phyloP scores from a whole-genome alignment of 441 rosid species.

The Pelargonium australe region DNA sequence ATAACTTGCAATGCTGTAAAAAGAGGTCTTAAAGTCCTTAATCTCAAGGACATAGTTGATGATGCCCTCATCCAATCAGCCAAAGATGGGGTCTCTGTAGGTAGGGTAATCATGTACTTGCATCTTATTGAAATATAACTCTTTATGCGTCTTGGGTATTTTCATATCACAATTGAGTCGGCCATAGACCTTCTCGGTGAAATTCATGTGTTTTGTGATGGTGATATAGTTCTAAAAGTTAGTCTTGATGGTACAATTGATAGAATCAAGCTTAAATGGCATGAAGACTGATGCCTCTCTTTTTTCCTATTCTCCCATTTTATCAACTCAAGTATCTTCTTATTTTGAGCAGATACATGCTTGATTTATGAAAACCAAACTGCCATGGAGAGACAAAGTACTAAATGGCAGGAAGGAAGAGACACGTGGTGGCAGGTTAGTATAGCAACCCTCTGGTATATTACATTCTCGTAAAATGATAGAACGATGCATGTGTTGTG shows the following conservation, averaged over 20 bases:
- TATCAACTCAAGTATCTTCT: not conserved
- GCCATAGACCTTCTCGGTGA: not conserved
- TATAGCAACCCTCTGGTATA: not conserved
- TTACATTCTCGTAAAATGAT: not conserved
- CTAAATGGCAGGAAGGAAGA: conserved; percentile 81
- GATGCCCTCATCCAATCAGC: conserved; percentile 61
- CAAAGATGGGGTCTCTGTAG: conserved; percentile 58
- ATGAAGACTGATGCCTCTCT: not conserved
- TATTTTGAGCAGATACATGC: conserved; percentile 49
- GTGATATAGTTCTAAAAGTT: not conserved
- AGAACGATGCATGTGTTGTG: conserved; percentile 7
- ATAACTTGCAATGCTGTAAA: conserved; percentile 91
- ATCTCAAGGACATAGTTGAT: conserved; percentile 92
- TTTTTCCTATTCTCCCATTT: not conserved
- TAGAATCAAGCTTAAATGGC: not conserved
- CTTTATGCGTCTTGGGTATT: not conserved
- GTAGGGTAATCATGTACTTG: conserved; percentile 32
- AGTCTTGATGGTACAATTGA: not conserved
- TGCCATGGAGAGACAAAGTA: conserved; percentile 61
- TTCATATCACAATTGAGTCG: not conserved
- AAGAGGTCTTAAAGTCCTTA: conserved; percentile 83
- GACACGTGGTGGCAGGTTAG: conserved; percentile 96
- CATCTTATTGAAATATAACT: conserved; percentile 12
- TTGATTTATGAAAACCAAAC: conserved; percentile 70
- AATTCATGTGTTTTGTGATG: not conserved